These are phyloP conservation scores for Corchorus olitorius DNA, from an alignment of 345 rosid species.

Conservation along the genomic window DNA sequence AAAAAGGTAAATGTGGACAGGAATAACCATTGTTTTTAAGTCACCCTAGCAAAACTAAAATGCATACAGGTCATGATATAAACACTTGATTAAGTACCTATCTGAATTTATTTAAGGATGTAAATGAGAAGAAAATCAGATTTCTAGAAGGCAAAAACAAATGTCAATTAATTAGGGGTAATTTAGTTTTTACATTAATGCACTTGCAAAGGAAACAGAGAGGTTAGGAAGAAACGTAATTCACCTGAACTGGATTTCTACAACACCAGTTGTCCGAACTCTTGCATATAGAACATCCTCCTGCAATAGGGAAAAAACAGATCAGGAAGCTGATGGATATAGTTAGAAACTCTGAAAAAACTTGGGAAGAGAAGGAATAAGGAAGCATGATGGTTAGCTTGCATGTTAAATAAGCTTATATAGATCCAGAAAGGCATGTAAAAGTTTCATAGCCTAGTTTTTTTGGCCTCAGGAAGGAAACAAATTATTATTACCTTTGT, in stretches of 20 bases:
- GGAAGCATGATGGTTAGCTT: background rate
- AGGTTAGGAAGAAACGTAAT: background rate
- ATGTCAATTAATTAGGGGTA: background rate
- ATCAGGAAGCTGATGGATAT: constrained; percentile 10
- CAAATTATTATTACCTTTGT: constrained; percentile 64
- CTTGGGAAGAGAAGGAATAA: background rate
- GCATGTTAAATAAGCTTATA: background rate
- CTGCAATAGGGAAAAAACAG: constrained; percentile 40
- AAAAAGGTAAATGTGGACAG: constrained; percentile 4
- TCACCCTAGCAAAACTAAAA: constrained; percentile 9
- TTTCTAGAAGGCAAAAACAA: background rate
- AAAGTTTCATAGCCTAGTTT: background rate
- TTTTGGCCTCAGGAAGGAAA: background rate
- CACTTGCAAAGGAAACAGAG: background rate
- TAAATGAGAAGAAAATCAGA: background rate
- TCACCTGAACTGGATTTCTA: constrained; percentile 99
- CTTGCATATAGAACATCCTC: constrained; percentile 96
- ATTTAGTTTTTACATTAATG: background rate
- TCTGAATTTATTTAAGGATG: background rate
- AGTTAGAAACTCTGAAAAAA: background rate
- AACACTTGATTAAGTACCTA: background rate
- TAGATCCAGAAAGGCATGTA: background rate
- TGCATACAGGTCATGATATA: background rate
- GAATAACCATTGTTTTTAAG: background rate
- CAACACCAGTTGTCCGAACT: constrained; percentile 97